phyloP scores from a whole-genome alignment of 768 basidiomycete species.

The Serendipita indica region DNA sequence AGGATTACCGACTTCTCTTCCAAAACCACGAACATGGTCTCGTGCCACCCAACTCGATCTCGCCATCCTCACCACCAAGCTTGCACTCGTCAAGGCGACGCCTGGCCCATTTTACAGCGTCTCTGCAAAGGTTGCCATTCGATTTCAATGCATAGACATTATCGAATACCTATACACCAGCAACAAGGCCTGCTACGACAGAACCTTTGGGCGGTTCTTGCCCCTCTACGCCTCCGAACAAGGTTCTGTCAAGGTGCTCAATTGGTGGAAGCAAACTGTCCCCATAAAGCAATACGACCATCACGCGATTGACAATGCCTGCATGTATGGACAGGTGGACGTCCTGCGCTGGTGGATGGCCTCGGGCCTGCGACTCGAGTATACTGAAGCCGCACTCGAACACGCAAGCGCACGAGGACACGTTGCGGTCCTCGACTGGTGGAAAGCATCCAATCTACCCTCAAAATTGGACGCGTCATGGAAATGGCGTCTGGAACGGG shows the following conservation, averaged over 20 bases:
- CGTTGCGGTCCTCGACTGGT: conserved; percentile 69
- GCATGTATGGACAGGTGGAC: conserved; percentile 54
- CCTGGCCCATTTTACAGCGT: conserved; percentile 49
- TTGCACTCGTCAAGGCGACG: conserved; percentile 43
- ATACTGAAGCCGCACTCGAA: conserved; percentile 67
- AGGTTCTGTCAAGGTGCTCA: conserved; percentile 54
- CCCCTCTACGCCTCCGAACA: conserved; percentile 65
- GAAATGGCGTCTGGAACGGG: conserved; percentile 73
- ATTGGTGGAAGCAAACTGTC: conserved; percentile 69
- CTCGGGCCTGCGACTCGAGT: conserved; percentile 51
- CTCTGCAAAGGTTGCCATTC: conserved; percentile 49
- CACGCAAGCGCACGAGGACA: conserved; percentile 66
- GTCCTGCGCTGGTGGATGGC: conserved; percentile 56
- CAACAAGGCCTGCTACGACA: conserved; percentile 47
- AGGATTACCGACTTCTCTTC: conserved; percentile 52
- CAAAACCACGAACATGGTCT: conserved; percentile 51
- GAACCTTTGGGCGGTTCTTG: conserved; percentile 41
- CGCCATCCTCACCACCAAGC: conserved; percentile 51
- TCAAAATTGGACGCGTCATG: conserved; percentile 75
- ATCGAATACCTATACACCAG: conserved; percentile 57
- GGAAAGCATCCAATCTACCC: conserved; percentile 43
- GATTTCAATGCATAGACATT: conserved; percentile 64
- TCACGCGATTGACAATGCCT: conserved; percentile 67
- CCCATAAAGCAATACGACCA: conserved; percentile 30
- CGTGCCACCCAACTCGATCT: conserved; percentile 54